phyloP scores from a whole-genome alignment of 108 stramenopile genomes.

The Fistulifera pelliculosa region DNA sequence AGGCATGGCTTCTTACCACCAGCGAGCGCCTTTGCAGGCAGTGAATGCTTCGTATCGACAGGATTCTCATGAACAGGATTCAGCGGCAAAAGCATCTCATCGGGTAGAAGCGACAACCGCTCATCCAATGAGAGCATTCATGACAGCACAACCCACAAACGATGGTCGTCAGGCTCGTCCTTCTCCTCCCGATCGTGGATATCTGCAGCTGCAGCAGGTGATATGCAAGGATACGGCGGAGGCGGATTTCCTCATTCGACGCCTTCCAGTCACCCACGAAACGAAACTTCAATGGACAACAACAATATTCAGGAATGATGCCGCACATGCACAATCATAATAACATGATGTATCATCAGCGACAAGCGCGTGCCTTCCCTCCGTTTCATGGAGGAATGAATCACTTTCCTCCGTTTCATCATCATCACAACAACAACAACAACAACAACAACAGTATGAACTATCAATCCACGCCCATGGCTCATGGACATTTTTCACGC shows the following conservation, averaged over 20 bases:
- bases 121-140: not conserved
- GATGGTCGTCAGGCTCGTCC: not conserved
- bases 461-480: not conserved
- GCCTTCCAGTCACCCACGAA: not conserved
- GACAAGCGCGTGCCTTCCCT: not conserved
- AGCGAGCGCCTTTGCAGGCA: not conserved
- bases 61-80: not conserved
- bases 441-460: not conserved
- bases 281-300: constrained; percentile 5
- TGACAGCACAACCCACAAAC: not conserved
- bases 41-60: not conserved
- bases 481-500: not conserved
- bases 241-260: not conserved
- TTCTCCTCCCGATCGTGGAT: constrained; percentile 2
- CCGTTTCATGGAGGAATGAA: constrained; percentile 11
- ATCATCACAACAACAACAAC: not conserved
- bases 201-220: not conserved
- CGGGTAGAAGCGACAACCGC: not conserved
- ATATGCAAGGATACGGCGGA: not conserved
- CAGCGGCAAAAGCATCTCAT: not conserved
- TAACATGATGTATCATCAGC: constrained; percentile 1
- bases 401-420: constrained; percentile 15
- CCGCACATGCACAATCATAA: constrained; percentile 10
- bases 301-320: constrained; percentile 5
- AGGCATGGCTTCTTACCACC: not conserved